These are phyloP conservation scores for Neofusicoccum sp. DNA, from an alignment of 2,329 filamentous ascomycete species.

Conservation along the genomic window DNA sequence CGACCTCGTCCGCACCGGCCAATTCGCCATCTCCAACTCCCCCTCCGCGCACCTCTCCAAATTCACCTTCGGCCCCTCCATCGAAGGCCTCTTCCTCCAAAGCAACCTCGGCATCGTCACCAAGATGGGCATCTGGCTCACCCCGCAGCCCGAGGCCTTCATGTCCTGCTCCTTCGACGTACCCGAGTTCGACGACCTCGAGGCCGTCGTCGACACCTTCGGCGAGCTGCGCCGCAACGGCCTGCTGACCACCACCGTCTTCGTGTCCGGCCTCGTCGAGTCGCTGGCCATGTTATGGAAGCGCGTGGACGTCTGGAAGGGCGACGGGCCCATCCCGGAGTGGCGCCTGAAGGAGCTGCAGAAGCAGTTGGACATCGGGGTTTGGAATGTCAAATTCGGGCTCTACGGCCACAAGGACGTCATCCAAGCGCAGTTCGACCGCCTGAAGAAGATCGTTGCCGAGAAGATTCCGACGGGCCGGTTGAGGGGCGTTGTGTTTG, in stretches of 20 bases:
- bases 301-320: constrained; percentile 30
- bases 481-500: not conserved
- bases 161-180: constrained; percentile 47
- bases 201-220: constrained; percentile 49
- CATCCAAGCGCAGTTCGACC: constrained; percentile 33
- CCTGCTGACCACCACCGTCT: constrained; percentile 46
- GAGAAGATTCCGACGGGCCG: not conserved
- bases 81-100: constrained; percentile 38
- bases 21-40: constrained; percentile 37
- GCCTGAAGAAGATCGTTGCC: constrained; percentile 36
- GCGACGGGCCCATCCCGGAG: constrained; percentile 36
- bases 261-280: constrained; percentile 41
- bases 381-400: constrained; percentile 50
- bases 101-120: constrained; percentile 36
- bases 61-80: constrained; percentile 37
- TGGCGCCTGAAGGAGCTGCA: constrained; percentile 43
- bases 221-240: constrained; percentile 41
- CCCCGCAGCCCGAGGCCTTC: constrained; percentile 53
- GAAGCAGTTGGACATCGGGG: constrained; percentile 38
- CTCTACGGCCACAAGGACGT: constrained; percentile 25
- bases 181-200: constrained; percentile 49
- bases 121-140: constrained; percentile 56
- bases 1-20: constrained; percentile 39
- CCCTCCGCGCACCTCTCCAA: constrained; percentile 32
- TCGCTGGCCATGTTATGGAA: constrained; percentile 42